These are phyloP conservation scores for Ceratobasidium sp. DNA, from an alignment of 1,284 basidiomycete genomes.

Conservation along the genomic window DNA sequence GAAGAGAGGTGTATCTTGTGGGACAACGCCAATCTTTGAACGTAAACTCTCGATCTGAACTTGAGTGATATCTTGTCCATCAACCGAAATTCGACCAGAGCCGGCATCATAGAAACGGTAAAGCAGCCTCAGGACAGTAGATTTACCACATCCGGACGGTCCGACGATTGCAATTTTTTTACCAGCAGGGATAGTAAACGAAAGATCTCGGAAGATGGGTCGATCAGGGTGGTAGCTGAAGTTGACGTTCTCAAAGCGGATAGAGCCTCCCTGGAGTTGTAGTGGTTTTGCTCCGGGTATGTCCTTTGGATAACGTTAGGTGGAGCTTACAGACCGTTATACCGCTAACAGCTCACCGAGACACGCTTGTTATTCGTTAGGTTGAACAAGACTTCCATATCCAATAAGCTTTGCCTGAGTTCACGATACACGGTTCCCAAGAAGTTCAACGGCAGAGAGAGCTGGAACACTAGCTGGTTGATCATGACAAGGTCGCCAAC, in stretches of 20 bases:
- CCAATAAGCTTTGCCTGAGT: slow-evolving; percentile 92
- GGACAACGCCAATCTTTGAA: slow-evolving; percentile 89
- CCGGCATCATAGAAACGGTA: slow-evolving; percentile 95
- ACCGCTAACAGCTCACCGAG: slow-evolving; percentile 62
- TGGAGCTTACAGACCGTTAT: not conserved
- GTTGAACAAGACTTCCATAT: slow-evolving; percentile 97
- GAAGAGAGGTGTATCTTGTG: slow-evolving; percentile 98
- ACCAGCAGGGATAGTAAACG: slow-evolving; percentile 95
- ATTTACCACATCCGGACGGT: slow-evolving; percentile 98
- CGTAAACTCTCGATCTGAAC: slow-evolving; percentile 84
- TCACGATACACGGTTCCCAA: slow-evolving; percentile 97
- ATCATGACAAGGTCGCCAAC: slow-evolving; percentile 98
- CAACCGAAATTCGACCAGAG: slow-evolving; percentile 85
- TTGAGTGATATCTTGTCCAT: slow-evolving; percentile 87
- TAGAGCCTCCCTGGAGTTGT: slow-evolving; percentile 83
- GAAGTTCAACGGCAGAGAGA: slow-evolving; percentile 96
- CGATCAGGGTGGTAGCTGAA: slow-evolving; percentile 94
- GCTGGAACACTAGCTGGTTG: slow-evolving; percentile 98
- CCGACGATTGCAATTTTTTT: slow-evolving; percentile 97
- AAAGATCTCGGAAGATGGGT: slow-evolving; percentile 89
- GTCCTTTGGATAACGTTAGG: slow-evolving; percentile 67
- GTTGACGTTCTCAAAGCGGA: slow-evolving; percentile 92
- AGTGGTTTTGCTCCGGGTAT: slow-evolving; percentile 77
- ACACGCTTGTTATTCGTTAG: slow-evolving; percentile 88
- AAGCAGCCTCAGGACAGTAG: slow-evolving; percentile 93